Percentiles rank a stretch among this genome's conserved stretches.
phyloP scores from a whole-genome alignment of 805 yeast species.

The Pichia kluyveri region DNA sequence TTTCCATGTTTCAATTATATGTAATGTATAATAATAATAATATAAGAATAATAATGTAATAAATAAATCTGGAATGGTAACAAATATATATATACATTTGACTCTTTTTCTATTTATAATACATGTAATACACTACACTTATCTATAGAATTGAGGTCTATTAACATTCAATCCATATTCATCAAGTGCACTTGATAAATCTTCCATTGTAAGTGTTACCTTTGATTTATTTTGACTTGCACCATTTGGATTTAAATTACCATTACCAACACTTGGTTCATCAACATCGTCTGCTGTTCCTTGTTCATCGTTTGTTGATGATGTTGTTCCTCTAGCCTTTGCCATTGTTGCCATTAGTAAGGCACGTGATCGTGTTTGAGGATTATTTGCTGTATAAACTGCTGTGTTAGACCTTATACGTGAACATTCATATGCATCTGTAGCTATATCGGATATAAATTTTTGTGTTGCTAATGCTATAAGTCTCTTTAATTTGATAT shows the following conservation, averaged over 20 bases:
- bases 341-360: conserved; percentile 48
- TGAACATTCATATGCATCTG: conserved; percentile 93
- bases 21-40: not conserved
- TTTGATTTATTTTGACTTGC: conserved; percentile 32
- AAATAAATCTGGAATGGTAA: no score
- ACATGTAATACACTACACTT: conserved; percentile 6
- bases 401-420: conserved; percentile 84
- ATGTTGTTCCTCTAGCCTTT: conserved; percentile 18
- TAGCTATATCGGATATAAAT: conserved; percentile 87
- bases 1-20: conserved; percentile 34
- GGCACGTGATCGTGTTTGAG: conserved; percentile 78
- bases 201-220: conserved; percentile 86
- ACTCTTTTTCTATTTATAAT: no score
- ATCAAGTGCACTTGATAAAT: conserved; percentile 81
- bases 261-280: conserved; percentile 17
- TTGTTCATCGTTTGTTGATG: conserved; percentile 9
- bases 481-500: conserved; percentile 51
- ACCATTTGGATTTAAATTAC: conserved; percentile 5
- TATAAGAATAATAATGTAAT: no score
- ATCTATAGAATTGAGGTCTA: conserved; percentile 92
- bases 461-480: conserved; percentile 94
- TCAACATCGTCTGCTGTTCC: conserved; percentile 23
- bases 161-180: conserved; percentile 78
- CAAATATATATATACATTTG: no score
- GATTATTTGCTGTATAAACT: conserved; percentile 77